Base-by-base conservation (phyloP, 495 filamentous ascomycete genomes). In the Daldinia caldariorum region DNA sequence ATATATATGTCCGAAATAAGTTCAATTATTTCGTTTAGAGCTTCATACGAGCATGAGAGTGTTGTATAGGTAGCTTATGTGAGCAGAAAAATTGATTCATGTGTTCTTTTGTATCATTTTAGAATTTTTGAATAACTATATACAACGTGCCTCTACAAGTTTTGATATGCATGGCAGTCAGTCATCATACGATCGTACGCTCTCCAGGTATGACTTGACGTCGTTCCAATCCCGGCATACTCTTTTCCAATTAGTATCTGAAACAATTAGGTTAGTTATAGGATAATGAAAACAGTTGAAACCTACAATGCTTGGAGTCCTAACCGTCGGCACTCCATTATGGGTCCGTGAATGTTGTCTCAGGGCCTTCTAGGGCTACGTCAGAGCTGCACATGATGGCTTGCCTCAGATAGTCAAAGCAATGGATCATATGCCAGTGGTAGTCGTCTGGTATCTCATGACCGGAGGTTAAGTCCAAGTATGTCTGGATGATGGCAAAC, bases 361-460 rank as follows among this genome's bases (percentile, higher is more conserved):
- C 79, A 8, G 76, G 74, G 2, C 79, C 79, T 67, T 84, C 82
- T 9, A 83, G 61, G 8, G 77, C 77, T 71, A 81, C 80, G 65
- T 83, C 82, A 22, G 80, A 78, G 26, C 73, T 78, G 55, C 82
- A 84, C 78, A 83, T 78, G 51, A 84, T 82, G 16, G 82, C 79
- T 57, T 75, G 70, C 12, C 82, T 74, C 79, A 84, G 79, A 59
- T 83, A 83, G 63, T 83, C 81, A 63, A 84, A 82, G 74, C 82
- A 84, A 71, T 84, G 82, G 29, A 81, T 80, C 79, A 83, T 82
- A 61, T 84, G 82, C 82, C 82, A 83, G 61, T 83, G 81, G 71
- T 83, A 80, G 62, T 83, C 82, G 22, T 80, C 78, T 45, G 81
- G 81, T 34, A 83, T 69, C 18, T 76, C 57, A 38, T 75, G 72